Base-by-base conservation (phyloP, 2,329 filamentous ascomycete genomes). In the Atkinsonella hypoxylon region DNA sequence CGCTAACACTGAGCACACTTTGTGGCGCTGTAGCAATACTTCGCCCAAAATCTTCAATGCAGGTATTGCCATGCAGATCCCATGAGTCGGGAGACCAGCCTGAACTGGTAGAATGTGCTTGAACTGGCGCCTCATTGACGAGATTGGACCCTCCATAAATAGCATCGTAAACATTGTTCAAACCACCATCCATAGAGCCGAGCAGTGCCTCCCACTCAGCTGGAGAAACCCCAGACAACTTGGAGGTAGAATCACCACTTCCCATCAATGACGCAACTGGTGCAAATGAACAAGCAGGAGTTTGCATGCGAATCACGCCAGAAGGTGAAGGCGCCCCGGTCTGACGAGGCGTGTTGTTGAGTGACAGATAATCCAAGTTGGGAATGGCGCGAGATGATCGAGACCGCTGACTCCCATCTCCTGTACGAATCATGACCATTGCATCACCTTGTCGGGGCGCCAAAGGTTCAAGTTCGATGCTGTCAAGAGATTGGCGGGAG, bases 201-300 rank as follows among this genome's bases (percentile, higher is more conserved):
- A 95, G 75, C 0, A 95, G 74, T 1, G 83, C 81, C 64, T 95
- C 89, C 89, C 89, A 95, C 58, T 93, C 87, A 0, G 81, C 74
- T 9, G 82, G 70, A 1, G 81, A 81, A 12, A 83, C 74, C 15
- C 67, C 69, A 55, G 60, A 57, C 39, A 67, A 57, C 57, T 74
- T 71, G 38, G 47, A 56, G 3, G 39, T 45, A 6, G 48, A 40
- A 15, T 54, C 53, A 3, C 42, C 55, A 53, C 57, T 36, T 47
- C 49, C 48, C 58, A 40, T 38, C 31, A 47, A 17, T 10, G 31
- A 47, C 2, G 26, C 31, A 30, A 47, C 36, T 7, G 42, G 40
- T 8, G 47, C 47, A 13, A 32, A 18, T 6, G 42, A 31, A 2
- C 40, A 48, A 26, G n/a, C 48, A 20, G 47, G 52, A 15, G 56